Evolutionary conservation across 176 grass and related monocot genomes (phyloP), one percentile per base, ranked within the genome.

Genomic region (Triticum dicoccoides): DNA sequence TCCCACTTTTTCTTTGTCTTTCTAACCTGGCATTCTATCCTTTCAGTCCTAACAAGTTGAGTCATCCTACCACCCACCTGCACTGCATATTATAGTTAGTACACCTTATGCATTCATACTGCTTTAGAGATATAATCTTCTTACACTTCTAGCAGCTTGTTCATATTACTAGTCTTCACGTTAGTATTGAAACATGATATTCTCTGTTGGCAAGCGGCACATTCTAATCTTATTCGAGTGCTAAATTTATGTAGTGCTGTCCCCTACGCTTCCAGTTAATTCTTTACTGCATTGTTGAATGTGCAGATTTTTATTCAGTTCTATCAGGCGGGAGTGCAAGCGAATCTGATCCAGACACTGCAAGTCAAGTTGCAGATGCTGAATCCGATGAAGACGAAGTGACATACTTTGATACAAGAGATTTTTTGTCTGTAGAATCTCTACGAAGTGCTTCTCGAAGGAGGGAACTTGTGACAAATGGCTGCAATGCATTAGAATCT

Each of bases 221-320:
- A 67, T 9, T 39, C 18, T 11, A 52, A 79, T 54, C 23, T 66
- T 32, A 15, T 74, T 61, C 25, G 29, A 47, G 17, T 72, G 20
- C 61, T 75, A 23, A 67, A 59, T 67, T 80, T 58, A 54, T 38
- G 64, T 66, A 52, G 12, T 21, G 73, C 24, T 39, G 0, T 1
- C 54, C 65, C 64, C 52, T 78, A 51, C 23, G 24, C 49, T 82
- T 15, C 8, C 38, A 69, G 21, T 73, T 85, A 14, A 77, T 80
- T 80, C 13, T 65, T 65, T 86, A 38, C 24, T 76, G 49, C 33
- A 80, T 27, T 86, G 45, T 68, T 69, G 38, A 38, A 59, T 71
- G 18, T 82, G 27, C 95, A 98, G 96, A 98, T 90, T 98, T 98
- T 86, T 98, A 92, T 88, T 98, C 96, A 78, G 93, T 98, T 79